Conservation (phyloP, 805 yeast species). For the Candida parachauliodes region DNA sequence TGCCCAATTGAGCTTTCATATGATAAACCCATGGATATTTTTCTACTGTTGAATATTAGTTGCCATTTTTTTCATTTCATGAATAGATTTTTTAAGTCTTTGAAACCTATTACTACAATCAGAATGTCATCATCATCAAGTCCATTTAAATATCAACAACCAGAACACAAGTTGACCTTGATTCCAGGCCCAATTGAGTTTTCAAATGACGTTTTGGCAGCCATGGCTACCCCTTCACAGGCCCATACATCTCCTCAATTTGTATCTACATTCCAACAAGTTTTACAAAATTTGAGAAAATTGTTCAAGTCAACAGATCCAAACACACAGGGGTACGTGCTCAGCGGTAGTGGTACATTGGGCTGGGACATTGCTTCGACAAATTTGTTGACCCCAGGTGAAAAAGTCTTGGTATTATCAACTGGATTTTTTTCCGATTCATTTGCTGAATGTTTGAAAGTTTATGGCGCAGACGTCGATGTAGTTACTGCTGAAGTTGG, state of each 20-base stretch:
- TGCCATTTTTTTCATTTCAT: neutral
- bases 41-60: neutral
- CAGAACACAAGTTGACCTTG: slow-evolving; percentile 47
- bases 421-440: slow-evolving; percentile 86
- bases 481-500: slow-evolving; percentile 73
- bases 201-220: slow-evolving; percentile 71
- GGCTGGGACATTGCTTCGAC: slow-evolving; percentile 93
- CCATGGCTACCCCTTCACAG: slow-evolving; percentile 79
- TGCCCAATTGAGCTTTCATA: neutral
- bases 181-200: slow-evolving; percentile 89
- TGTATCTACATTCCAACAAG: slow-evolving; percentile 65
- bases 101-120: neutral
- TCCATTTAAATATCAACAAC: slow-evolving; percentile 23
- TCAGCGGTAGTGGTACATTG: slow-evolving; percentile 89
- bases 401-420: slow-evolving; percentile 73
- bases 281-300: slow-evolving; percentile 62
- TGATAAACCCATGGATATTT: neutral
- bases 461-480: slow-evolving; percentile 74
- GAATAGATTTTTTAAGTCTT: slow-evolving; percentile 1
- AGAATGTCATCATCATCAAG: slow-evolving; percentile 7
- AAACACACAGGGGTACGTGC: slow-evolving; percentile 69
- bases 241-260: slow-evolving; percentile 92
- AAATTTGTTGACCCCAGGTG: slow-evolving; percentile 63
- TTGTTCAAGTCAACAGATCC: slow-evolving; percentile 68
- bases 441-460: slow-evolving; percentile 52